Evolutionary conservation across 2,329 filamentous ascomycete species (phyloP).

Genomic region (Trichocomaceae sp.): DNA sequence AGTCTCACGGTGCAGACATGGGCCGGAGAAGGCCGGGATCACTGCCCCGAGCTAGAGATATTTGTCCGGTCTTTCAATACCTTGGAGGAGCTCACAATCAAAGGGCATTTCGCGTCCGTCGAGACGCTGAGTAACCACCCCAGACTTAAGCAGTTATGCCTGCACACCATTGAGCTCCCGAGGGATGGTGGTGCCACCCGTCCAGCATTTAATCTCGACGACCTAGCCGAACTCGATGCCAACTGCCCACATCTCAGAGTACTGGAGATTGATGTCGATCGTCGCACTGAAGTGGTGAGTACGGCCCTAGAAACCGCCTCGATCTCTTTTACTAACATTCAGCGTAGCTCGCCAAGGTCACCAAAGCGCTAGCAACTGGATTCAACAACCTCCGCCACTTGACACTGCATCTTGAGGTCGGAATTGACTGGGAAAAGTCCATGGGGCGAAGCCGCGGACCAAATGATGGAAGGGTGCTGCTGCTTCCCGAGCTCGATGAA

Average conservation of each 20-base stretch:
- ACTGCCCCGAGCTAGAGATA: background rate
- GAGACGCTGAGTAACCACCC: background rate
- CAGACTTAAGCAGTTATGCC: background rate
- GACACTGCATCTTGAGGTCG: background rate
- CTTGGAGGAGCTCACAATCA: background rate
- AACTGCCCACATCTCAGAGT: background rate
- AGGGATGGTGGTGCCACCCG: background rate
- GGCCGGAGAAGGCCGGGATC: background rate
- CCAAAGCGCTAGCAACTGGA: background rate
- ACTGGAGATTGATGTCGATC: background rate
- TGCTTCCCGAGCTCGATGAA: background rate
- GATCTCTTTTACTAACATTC: background rate
- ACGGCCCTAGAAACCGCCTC: background rate
- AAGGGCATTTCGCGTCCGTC: background rate
- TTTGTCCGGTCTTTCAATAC: background rate
- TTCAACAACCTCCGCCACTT: background rate
- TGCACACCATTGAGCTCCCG: background rate
- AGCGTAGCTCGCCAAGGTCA: background rate
- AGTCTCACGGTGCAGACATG: background rate
- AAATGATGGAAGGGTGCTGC: too few species aligned
- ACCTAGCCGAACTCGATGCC: background rate
- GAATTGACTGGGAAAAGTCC: background rate
- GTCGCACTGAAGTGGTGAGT: background rate
- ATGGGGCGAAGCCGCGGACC: background rate
- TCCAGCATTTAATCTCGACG: background rate